These are phyloP conservation scores for Russula foetens DNA, from an alignment of 768 basidiomycete genomes.

Conservation along the genomic window DNA sequence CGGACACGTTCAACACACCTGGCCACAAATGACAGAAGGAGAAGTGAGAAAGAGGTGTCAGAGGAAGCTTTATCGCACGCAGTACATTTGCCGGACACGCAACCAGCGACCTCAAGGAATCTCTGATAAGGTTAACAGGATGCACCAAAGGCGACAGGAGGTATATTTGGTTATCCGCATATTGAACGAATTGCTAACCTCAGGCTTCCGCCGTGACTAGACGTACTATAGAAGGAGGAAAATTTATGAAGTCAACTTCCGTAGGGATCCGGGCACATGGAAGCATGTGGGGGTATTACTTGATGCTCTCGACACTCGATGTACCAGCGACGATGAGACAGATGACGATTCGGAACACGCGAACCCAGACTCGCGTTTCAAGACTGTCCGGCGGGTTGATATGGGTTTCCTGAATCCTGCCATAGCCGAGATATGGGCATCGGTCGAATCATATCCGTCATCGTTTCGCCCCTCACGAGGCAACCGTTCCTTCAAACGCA, in stretches of 20 bases:
- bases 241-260: neutral
- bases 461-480: no score
- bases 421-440: no score
- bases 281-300: neutral
- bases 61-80: neutral
- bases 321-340: neutral
- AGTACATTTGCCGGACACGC: neutral
- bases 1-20: no score
- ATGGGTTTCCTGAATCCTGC: neutral
- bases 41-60: neutral
- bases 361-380: neutral
- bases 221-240: neutral
- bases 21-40: neutral
- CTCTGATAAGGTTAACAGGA: neutral
- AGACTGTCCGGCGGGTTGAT: neutral
- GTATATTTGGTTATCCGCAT: neutral
- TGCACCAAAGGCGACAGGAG: neutral
- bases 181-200: neutral
- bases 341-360: neutral
- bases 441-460: no score
- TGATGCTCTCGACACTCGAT: neutral
- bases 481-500: no score
- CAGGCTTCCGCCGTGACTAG: no score
- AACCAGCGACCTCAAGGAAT: neutral
- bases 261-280: neutral